Percentiles rank a stretch among this genome's conserved stretches.
Conservation (phyloP, 2,329 filamentous ascomycete genomes). For the Tolypocladium pustulatum region DNA sequence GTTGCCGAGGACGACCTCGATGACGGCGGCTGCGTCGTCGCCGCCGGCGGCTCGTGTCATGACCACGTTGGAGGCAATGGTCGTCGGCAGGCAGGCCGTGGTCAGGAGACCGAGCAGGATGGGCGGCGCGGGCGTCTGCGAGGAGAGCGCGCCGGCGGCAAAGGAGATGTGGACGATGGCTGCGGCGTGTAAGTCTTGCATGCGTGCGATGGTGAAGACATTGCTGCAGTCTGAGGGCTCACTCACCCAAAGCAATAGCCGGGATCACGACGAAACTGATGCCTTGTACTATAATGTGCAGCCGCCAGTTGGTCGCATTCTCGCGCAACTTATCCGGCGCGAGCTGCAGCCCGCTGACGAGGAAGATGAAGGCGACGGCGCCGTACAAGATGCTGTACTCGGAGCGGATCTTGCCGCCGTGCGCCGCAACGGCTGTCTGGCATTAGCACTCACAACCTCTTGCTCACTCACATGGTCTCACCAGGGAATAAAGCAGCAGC, state of each 20-base stretch:
- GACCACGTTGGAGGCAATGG: constrained; percentile 62
- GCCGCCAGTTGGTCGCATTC: constrained; percentile 55
- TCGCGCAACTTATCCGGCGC: constrained; percentile 48
- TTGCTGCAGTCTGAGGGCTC: background rate
- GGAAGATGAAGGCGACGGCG: constrained; percentile 58
- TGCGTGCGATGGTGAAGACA: background rate
- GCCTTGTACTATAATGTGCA: constrained; percentile 57
- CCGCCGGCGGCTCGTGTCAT: constrained; percentile 62
- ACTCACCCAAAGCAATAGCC: constrained; percentile 45
- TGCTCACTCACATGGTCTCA: background rate
- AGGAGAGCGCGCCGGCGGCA: constrained; percentile 34
- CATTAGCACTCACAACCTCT: background rate
- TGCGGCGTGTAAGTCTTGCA: constrained; percentile 11
- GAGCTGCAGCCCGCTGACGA: constrained; percentile 61
- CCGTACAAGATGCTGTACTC: constrained; percentile 57
- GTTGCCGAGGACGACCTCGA: constrained; percentile 62
- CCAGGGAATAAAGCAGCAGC: constrained; percentile 1
- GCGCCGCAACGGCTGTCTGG: constrained; percentile 32
- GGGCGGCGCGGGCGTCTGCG: constrained; percentile 49
- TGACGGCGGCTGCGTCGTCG: constrained; percentile 53
- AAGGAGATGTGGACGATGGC: constrained; percentile 36
- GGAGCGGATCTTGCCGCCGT: constrained; percentile 38
- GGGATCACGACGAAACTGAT: constrained; percentile 59
- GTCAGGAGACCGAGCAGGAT: constrained; percentile 59
- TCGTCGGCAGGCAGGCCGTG: constrained; percentile 59